Conservation (phyloP, 2,329 filamentous ascomycete genomes). For the Claviceps africana region DNA sequence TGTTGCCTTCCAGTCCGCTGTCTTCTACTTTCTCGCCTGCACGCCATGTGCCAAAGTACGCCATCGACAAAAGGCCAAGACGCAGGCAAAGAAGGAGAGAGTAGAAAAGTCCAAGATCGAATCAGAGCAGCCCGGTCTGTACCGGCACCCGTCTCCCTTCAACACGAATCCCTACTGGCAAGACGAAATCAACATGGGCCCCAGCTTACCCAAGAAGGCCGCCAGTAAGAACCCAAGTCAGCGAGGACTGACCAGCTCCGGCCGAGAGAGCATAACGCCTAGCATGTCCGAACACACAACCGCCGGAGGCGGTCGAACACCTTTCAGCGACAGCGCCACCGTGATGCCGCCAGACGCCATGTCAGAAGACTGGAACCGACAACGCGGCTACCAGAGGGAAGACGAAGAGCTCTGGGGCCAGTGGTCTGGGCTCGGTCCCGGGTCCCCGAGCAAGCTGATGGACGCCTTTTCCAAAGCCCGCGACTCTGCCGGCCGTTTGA, state of each 20-base stretch:
- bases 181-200: conserved; percentile 74
- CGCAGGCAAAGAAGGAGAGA: conserved; percentile 54
- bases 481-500: conserved; percentile 37
- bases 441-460: conserved; percentile 41
- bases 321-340: conserved; percentile 17
- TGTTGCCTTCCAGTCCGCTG: conserved; percentile 55
- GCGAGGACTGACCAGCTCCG: conserved; percentile 43
- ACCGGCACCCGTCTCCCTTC: conserved; percentile 69
- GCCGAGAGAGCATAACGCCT: conserved; percentile 36
- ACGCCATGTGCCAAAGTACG: conserved; percentile 62
- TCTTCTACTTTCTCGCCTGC: conserved; percentile 68
- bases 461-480: conserved; percentile 46
- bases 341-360: conserved; percentile 25
- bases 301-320: conserved; percentile 22
- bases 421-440: conserved; percentile 13
- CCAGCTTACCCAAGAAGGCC: conserved; percentile 52
- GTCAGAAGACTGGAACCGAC: conserved; percentile 54
- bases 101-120: conserved; percentile 50
- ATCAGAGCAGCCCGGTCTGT: conserved; percentile 56
- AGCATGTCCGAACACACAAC: conserved; percentile 26
- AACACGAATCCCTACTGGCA: conserved; percentile 81
- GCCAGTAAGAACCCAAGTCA: conserved; percentile 44
- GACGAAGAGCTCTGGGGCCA: conserved; percentile 78
- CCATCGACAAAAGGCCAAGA: conserved; percentile 55
- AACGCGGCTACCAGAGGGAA: conserved; percentile 63